phyloP scores from a whole-genome alignment of 371 early-diverging fungal species.

The Lichtheimia hyalospora region DNA sequence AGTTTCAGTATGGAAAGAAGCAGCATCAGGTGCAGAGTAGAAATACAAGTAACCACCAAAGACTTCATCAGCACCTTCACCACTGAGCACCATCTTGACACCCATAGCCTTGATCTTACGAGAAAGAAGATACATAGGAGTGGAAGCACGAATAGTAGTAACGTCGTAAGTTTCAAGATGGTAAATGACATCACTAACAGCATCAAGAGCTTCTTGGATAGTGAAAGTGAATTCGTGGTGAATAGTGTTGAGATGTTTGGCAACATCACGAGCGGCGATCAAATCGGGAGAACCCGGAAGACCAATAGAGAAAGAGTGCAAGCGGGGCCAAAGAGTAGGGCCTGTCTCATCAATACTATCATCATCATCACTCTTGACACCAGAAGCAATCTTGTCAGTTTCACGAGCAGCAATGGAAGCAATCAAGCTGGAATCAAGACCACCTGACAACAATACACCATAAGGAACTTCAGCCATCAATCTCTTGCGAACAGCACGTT shows the following conservation, averaged over 20 bases:
- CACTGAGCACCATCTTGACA: constrained; percentile 97
- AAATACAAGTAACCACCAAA: constrained; percentile 98
- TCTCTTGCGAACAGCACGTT: constrained; percentile 88
- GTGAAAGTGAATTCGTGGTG: constrained; percentile 96
- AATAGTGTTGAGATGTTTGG: constrained; percentile 82
- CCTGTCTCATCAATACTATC: constrained; percentile 74
- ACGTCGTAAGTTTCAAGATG: constrained; percentile 98
- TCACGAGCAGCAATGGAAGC: constrained; percentile 90
- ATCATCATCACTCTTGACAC: constrained; percentile 35
- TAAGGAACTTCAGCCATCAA: constrained; percentile 98
- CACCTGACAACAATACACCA: constrained; percentile 94
- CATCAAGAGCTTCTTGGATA: constrained; percentile 93
- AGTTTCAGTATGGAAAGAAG: constrained; percentile 83
- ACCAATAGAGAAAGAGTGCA: constrained; percentile 96
- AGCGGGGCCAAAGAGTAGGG: constrained; percentile 72
- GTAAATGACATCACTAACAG: constrained; percentile 91
- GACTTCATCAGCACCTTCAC: constrained; percentile 96
- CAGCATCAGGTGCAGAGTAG: constrained; percentile 85
- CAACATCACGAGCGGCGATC: constrained; percentile 85
- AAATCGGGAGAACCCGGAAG: constrained; percentile 92
- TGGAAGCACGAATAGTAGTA: constrained; percentile 94
- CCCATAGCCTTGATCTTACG: constrained; percentile 97
- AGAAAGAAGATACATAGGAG: constrained; percentile 95
- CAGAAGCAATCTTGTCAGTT: constrained; percentile 59
- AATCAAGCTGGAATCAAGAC: constrained; percentile 93